Evolutionary conservation across 2,329 filamentous ascomycete genomes (phyloP).

Genomic region (Botryotinia calthae): DNA sequence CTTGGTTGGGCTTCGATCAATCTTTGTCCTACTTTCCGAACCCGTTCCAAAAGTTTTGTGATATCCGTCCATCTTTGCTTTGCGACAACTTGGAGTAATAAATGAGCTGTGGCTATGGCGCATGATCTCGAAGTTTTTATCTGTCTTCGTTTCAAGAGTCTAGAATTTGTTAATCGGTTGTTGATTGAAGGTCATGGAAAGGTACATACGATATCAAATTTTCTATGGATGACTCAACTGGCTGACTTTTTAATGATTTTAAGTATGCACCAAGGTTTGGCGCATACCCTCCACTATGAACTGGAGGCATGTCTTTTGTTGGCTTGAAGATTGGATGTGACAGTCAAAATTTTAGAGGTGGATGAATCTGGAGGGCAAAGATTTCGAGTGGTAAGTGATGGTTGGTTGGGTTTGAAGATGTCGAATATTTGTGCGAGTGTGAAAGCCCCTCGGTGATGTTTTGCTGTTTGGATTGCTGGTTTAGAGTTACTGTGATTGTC

Average conservation of each 20-base stretch:
- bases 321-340: background rate
- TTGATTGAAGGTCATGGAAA: slow-evolving; percentile 2
- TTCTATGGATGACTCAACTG: slow-evolving; percentile 80
- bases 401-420: background rate
- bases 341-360: background rate
- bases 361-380: background rate
- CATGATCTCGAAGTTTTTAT: slow-evolving; percentile 85
- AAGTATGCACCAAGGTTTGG: slow-evolving; percentile 77
- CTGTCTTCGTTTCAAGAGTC: slow-evolving; percentile 85
- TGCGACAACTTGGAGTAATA: slow-evolving; percentile 83
- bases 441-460: background rate
- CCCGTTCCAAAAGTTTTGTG: slow-evolving; percentile 72
- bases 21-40: slow-evolving; percentile 74
- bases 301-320: slow-evolving; percentile 4
- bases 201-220: slow-evolving; percentile 68
- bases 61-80: slow-evolving; percentile 76
- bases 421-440: background rate
- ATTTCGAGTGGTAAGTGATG: background rate
- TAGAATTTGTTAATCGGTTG: slow-evolving; percentile 27
- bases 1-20: slow-evolving; percentile 78
- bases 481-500: background rate
- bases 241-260: slow-evolving; percentile 71
- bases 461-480: background rate
- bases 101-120: slow-evolving; percentile 85
- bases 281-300: slow-evolving; percentile 49